Percentiles rank a stretch among this genome's conserved stretches.
Evolutionary conservation across 345 rosid species (phyloP).

Genomic region (Populus simonii): DNA sequence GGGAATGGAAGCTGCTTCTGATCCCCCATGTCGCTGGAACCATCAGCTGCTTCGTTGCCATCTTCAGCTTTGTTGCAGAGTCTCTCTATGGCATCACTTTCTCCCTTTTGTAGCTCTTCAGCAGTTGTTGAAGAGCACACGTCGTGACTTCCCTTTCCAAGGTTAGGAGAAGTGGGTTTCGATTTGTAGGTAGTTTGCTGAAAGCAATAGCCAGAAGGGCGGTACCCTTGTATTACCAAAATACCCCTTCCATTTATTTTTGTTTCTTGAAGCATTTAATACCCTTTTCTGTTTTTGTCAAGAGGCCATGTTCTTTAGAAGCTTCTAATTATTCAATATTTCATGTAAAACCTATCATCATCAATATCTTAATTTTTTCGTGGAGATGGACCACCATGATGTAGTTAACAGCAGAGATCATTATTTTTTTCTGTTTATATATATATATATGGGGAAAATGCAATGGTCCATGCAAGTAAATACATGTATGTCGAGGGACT

Average conservation of each 20-base stretch:
- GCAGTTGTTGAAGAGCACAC: slow-evolving; percentile 22
- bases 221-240: slow-evolving; percentile 15
- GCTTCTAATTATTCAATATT: too few species aligned
- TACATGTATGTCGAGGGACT: neutral
- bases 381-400: too few species aligned
- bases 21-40: slow-evolving; percentile 37
- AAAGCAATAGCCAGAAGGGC: slow-evolving; percentile 20
- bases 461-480: too few species aligned
- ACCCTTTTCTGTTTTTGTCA: too few species aligned
- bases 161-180: slow-evolving; percentile 15
- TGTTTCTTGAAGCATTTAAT: neutral
- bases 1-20: slow-evolving; percentile 56
- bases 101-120: slow-evolving; percentile 20
- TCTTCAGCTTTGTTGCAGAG: neutral
- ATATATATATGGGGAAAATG: too few species aligned
- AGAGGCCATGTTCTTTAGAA: neutral
- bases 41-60: slow-evolving; percentile 28
- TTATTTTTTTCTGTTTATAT: too few species aligned
- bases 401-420: too few species aligned
- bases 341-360: neutral
- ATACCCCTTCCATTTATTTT: slow-evolving; percentile 2
- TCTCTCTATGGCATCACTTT: neutral
- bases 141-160: slow-evolving; percentile 7
- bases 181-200: slow-evolving; percentile 26
- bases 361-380: too few species aligned